Conservation (phyloP, 2,329 filamentous ascomycete species). For the Colletotrichum graminicola region DNA sequence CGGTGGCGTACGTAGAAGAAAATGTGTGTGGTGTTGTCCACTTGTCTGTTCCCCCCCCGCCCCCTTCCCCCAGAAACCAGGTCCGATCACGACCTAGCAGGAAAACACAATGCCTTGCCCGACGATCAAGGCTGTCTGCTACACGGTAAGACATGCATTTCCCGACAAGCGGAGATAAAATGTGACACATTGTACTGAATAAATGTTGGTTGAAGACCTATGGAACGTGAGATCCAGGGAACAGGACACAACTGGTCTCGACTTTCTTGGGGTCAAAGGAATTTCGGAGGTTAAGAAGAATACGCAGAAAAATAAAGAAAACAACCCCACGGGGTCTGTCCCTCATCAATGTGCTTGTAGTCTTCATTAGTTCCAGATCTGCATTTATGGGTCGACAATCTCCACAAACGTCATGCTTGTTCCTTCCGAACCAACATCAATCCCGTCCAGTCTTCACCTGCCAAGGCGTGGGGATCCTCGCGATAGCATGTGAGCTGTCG, state of each 20-base stretch:
- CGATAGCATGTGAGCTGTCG: background rate
- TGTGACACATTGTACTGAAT: too few species aligned
- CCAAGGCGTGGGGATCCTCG: background rate
- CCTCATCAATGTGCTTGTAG: background rate
- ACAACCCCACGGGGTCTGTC: background rate
- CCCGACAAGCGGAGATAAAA: background rate
- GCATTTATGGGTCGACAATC: background rate
- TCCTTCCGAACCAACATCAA: background rate
- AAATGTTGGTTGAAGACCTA: background rate
- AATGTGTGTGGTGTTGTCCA: background rate
- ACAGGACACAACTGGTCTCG: background rate
- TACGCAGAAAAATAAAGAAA: background rate
- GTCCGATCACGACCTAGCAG: background rate
- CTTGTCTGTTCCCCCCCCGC: background rate
- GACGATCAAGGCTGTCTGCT: background rate
- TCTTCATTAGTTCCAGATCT: conserved; percentile 2
- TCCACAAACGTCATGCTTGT: conserved; percentile 18
- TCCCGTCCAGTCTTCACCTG: background rate
- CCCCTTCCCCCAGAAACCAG: background rate
- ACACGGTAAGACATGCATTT: background rate
- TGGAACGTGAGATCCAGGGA: background rate
- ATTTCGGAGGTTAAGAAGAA: background rate
- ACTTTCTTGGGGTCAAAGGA: background rate
- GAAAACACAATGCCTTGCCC: background rate
- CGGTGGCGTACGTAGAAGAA: background rate